phyloP scores from a whole-genome alignment of 495 filamentous ascomycete genomes.

The Aspergillus avenaceus region DNA sequence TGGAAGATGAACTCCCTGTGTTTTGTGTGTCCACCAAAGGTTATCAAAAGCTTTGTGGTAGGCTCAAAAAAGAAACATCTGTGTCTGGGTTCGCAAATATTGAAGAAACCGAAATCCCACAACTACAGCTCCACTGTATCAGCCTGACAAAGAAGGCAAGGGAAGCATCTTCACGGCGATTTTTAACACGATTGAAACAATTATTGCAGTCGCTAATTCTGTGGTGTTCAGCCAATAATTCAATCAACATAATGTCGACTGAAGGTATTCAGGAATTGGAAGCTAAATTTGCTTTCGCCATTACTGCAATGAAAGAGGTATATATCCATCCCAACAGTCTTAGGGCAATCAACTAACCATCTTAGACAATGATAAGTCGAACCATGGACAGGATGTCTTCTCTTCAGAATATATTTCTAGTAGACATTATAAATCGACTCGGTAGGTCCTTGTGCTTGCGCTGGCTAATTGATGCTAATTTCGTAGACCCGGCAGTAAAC shows the following conservation, averaged over 20 bases:
- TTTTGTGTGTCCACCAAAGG: constrained; percentile 58
- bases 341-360: neutral
- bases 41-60: constrained; percentile 57
- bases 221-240: constrained; percentile 42
- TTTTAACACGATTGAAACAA: constrained; percentile 46
- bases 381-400: neutral
- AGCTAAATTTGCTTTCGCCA: constrained; percentile 38
- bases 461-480: neutral
- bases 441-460: neutral
- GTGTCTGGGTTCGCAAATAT: constrained; percentile 42
- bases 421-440: neutral
- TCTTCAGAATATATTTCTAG: neutral
- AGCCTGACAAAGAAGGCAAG: constrained; percentile 48
- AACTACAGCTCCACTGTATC: constrained; percentile 52
- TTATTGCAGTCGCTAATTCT: constrained; percentile 50
- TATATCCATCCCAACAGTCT: neutral
- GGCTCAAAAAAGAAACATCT: constrained; percentile 43
- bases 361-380: neutral
- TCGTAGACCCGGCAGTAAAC: neutral
- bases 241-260: constrained; percentile 20
- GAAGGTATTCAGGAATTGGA: constrained; percentile 35
- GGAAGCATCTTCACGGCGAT: constrained; percentile 33
- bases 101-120: constrained; percentile 54
- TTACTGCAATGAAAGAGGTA: constrained; percentile 42
- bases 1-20: constrained; percentile 50